A percentile compares a stretch with the other conserved stretches of the same genome.
phyloP scores from a whole-genome alignment of 768 basidiomycete species.

The Crepidotus variabilis region DNA sequence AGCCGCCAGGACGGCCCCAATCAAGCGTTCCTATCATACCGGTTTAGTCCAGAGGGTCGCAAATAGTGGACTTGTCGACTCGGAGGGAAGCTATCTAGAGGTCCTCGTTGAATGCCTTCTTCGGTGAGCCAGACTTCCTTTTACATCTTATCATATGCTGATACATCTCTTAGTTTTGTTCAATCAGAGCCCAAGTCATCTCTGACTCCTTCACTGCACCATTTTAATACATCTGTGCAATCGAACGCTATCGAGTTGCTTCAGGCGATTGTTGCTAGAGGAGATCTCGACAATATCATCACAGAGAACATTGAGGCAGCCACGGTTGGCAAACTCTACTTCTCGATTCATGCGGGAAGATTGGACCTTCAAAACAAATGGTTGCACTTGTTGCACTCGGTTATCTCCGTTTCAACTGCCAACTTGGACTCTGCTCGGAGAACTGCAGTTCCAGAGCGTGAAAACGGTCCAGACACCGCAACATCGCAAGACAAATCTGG shows the following conservation, averaged over 20 bases:
- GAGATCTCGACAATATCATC: conserved; percentile 62
- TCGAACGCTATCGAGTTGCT: conserved; percentile 76
- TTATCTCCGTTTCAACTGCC: conserved; percentile 63
- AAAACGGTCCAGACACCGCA: conserved; percentile 20
- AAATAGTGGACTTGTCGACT: conserved; percentile 45
- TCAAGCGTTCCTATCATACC: conserved; percentile 63
- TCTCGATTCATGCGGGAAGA: conserved; percentile 61
- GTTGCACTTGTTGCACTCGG: conserved; percentile 83
- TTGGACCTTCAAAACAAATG: conserved; percentile 92
- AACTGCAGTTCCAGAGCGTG: conserved; percentile 16
- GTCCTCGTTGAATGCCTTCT: conserved; percentile 69
- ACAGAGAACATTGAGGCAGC: conserved; percentile 67
- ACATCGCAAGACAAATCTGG: conserved; percentile 18
- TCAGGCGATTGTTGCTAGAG: conserved; percentile 76
- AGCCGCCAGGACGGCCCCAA: conserved; percentile 57
- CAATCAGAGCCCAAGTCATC: conserved; percentile 69
- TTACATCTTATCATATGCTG: neutral
- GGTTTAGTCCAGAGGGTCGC: conserved; percentile 62
- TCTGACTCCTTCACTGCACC: conserved; percentile 47
- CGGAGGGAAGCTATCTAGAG: conserved; percentile 73
- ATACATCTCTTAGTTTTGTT: conserved; percentile 48
- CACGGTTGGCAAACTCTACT: conserved; percentile 73
- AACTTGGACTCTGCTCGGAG: conserved; percentile 27
- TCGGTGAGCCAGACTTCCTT: conserved; percentile 41
- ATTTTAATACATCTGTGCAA: conserved; percentile 65